Conservation (phyloP, 148 eudicot genomes). For the Pharnaceum exiguum region DNA sequence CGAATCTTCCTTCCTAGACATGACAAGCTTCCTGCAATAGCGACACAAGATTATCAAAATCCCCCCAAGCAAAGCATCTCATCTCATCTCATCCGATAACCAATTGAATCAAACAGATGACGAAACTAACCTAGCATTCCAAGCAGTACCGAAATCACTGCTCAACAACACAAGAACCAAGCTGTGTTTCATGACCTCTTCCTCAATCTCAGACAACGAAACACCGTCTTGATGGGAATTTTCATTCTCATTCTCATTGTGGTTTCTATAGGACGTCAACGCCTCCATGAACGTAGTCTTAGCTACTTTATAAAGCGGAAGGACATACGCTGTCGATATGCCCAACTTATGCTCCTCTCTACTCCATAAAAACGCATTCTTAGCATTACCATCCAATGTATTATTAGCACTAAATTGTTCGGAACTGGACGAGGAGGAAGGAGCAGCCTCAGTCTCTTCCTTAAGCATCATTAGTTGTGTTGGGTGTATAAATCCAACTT, state of each 20-base stretch:
- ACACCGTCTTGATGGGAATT: too few species aligned
- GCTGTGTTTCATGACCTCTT: conserved; percentile 75
- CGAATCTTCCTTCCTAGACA: conserved; percentile 37
- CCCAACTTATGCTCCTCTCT: conserved; percentile 83
- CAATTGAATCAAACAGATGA: background rate
- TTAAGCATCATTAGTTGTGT: conserved; percentile 53
- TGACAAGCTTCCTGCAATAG: conserved; percentile 58
- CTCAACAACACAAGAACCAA: conserved; percentile 70
- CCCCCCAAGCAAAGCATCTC: background rate
- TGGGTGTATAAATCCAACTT: conserved; percentile 85
- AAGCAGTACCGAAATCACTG: conserved; percentile 83
- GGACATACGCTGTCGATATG: conserved; percentile 57
- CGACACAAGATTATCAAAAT: conserved; percentile 2
- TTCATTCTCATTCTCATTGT: conserved; percentile 9
- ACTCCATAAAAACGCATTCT: conserved; percentile 50
- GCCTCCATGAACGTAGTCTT: conserved; percentile 56
- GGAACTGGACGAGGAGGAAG: conserved; percentile 10
- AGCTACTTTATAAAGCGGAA: conserved; percentile 60
- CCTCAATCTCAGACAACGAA: conserved; percentile 29
- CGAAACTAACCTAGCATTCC: conserved; percentile 77
- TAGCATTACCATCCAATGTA: conserved; percentile 13
- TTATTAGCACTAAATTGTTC: conserved; percentile 11
- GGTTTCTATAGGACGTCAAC: conserved; percentile 34
- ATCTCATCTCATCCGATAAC: background rate
- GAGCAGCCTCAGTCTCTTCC: conserved; percentile 29